phyloP scores from a whole-genome alignment of 2,329 filamentous ascomycete genomes.

The Cladobotryum protrusum region DNA sequence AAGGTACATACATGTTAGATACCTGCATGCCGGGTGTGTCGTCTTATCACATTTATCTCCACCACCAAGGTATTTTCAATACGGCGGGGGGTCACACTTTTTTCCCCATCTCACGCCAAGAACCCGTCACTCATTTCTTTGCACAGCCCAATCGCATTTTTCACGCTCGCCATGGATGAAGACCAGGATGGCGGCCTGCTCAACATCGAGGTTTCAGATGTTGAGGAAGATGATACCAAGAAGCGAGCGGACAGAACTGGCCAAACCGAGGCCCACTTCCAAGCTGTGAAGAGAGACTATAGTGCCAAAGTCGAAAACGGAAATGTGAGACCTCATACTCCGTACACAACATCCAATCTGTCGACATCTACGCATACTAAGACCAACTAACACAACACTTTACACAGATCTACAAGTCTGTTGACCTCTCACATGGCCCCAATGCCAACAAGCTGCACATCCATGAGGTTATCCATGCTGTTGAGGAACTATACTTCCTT shows the following conservation, averaged over 20 bases:
- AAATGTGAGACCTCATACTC: constrained; percentile 32
- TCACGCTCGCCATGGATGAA: background rate
- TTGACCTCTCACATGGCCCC: constrained; percentile 35
- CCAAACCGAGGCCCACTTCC: constrained; percentile 47
- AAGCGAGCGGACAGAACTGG: constrained; percentile 29
- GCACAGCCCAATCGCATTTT: background rate
- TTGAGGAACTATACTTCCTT: constrained; percentile 54
- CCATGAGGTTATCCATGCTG: constrained; percentile 48
- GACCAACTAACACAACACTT: background rate
- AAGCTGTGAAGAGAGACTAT: constrained; percentile 40
- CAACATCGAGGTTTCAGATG: constrained; percentile 25
- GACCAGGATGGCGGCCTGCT: constrained; percentile 21
- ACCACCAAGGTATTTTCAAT: no score
- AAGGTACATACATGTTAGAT: no score
- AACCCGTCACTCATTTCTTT: background rate
- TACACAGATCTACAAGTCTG: constrained; percentile 37
- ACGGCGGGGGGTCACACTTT: no score
- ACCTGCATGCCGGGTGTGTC: no score
- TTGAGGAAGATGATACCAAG: constrained; percentile 25
- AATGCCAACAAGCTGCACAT: constrained; percentile 39
- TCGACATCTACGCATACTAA: background rate
- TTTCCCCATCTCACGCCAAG: no score
- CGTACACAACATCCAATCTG: no score
- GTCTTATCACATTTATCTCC: no score
- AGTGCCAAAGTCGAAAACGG: constrained; percentile 48